A percentile compares a stretch with the other conserved stretches of the same genome.
Conservation (phyloP, 345 rosid species). For the Euphorbia peplus region DNA sequence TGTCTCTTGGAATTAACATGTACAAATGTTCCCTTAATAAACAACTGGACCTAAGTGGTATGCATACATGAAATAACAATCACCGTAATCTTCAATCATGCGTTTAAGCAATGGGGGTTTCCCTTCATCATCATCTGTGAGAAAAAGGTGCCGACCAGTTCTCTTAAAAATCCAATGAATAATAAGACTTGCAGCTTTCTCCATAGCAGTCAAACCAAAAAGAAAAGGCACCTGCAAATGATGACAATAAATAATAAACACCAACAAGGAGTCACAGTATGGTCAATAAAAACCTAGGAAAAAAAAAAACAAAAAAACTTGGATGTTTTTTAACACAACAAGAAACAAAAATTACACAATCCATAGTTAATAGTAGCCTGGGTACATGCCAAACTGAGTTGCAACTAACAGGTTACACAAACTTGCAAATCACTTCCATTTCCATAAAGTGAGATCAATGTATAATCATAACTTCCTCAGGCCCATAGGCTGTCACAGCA, state of each 20-base stretch:
- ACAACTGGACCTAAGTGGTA: conserved; percentile 8
- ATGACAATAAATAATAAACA: conserved; percentile 13
- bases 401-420: neutral
- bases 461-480: neutral
- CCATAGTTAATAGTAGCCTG: neutral
- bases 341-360: neutral
- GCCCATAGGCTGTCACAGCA: neutral
- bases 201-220: conserved; percentile 85
- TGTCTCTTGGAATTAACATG: neutral
- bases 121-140: conserved; percentile 77
- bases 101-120: conserved; percentile 77
- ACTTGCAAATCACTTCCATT: neutral
- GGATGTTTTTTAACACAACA: neutral
- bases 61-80: conserved; percentile 84
- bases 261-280: neutral
- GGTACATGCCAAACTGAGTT: neutral
- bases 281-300: neutral
- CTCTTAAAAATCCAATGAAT: conserved; percentile 93
- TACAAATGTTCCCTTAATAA: conserved; percentile 7
- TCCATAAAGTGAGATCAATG: neutral
- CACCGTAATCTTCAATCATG: conserved; percentile 66
- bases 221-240: conserved; percentile 88
- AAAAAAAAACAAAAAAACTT: neutral
- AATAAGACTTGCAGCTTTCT: conserved; percentile 72
- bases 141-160: conserved; percentile 94